Evolutionary conservation across 306 rosid genomes (phyloP).

Genomic region (Lagenaria siceraria): DNA sequence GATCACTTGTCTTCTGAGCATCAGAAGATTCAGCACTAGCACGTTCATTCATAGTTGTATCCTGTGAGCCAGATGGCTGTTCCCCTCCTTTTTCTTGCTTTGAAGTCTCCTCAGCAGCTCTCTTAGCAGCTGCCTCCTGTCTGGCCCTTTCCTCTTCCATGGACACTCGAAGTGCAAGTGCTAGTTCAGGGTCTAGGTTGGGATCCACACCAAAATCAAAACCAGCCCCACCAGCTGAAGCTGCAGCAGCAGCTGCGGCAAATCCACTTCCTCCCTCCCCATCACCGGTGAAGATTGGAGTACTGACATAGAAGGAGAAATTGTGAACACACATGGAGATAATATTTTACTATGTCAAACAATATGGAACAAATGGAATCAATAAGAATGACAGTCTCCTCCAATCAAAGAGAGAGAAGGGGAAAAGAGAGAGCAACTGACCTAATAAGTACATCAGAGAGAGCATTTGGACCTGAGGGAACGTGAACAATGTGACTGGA

Average conservation of each 20-base stretch:
- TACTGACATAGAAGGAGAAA: slow-evolving; percentile 30
- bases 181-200: slow-evolving; percentile 94
- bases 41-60: slow-evolving; percentile 74
- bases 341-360: not conserved
- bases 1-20: slow-evolving; percentile 51
- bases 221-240: slow-evolving; percentile 89
- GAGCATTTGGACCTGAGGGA: slow-evolving; percentile 43
- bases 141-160: slow-evolving; percentile 99
- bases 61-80: slow-evolving; percentile 57
- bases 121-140: slow-evolving; percentile 99
- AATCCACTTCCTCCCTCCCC: slow-evolving; percentile 96
- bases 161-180: slow-evolving; percentile 97
- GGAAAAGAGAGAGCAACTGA: slow-evolving; percentile 12
- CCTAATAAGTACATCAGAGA: slow-evolving; percentile 61
- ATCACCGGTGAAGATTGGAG: slow-evolving; percentile 94
- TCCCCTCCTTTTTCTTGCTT: slow-evolving; percentile 73
- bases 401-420: not conserved
- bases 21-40: slow-evolving; percentile 46
- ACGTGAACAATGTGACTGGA: slow-evolving; percentile 59
- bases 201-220: slow-evolving; percentile 99
- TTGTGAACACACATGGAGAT: not conserved
- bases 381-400: not conserved
- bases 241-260: slow-evolving; percentile 89
- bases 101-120: slow-evolving; percentile 77
- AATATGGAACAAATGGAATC: not conserved